Evolutionary conservation across 148 eudicot genomes (phyloP).

Genomic region (Chenopodium suecicum): DNA sequence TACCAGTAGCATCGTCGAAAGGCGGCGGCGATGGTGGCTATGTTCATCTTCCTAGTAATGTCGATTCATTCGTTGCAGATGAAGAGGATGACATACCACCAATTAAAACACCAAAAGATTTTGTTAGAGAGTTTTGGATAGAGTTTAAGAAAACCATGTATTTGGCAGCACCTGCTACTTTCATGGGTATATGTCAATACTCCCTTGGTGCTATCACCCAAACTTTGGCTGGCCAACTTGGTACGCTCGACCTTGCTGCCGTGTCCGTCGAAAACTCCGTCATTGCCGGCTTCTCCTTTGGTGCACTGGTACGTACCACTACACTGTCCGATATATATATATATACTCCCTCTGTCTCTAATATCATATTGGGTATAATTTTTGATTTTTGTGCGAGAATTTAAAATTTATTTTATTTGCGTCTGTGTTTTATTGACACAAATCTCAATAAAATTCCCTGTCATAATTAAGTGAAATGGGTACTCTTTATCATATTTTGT

Average conservation of each 20-base stretch:
- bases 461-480: no score
- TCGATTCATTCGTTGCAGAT: background rate
- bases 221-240: constrained; percentile 53
- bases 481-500: no score
- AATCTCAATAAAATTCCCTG: no score
- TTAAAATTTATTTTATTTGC: no score
- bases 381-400: no score
- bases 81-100: constrained; percentile 1
- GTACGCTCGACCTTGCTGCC: constrained; percentile 49
- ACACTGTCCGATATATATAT: background rate
- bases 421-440: no score
- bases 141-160: constrained; percentile 45
- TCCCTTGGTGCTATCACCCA: constrained; percentile 51
- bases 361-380: no score
- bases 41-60: background rate
- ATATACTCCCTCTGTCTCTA: background rate
- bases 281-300: constrained; percentile 48
- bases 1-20: background rate
- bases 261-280: constrained; percentile 48
- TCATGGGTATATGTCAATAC: constrained; percentile 46
- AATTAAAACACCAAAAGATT: background rate
- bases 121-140: background rate
- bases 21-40: background rate
- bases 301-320: constrained; percentile 35
- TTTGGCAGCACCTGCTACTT: constrained; percentile 50